Evolutionary conservation across 768 basidiomycete genomes (phyloP).

Genomic region (Boletellus sp.): DNA sequence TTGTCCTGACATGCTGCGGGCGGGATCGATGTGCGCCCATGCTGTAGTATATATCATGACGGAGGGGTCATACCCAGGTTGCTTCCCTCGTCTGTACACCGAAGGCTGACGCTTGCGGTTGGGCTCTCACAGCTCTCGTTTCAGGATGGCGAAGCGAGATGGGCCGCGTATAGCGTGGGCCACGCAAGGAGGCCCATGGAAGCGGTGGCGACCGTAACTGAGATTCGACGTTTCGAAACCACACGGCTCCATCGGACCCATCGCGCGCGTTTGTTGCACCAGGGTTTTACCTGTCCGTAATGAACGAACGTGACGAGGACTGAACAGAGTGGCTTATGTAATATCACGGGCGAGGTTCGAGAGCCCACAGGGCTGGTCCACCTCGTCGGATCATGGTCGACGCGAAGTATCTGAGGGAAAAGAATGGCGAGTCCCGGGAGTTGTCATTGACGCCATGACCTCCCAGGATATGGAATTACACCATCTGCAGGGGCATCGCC

Average conservation of each 20-base stretch:
- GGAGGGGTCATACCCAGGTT: no score
- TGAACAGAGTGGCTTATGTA: neutral
- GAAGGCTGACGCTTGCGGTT: no score
- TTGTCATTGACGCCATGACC: neutral
- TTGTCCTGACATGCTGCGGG: neutral
- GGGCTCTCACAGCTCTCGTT: no score
- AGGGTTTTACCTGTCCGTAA: neutral
- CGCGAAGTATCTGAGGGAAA: neutral
- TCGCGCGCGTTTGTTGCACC: no score
- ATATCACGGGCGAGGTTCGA: conserved; percentile 8
- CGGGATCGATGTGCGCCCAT: no score
- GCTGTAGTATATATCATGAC: no score
- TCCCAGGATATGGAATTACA: neutral
- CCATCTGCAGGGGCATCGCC: neutral
- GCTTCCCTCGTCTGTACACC: no score
- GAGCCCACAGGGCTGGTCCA: neutral
- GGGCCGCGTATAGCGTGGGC: neutral
- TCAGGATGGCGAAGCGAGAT: neutral
- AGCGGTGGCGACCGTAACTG: neutral
- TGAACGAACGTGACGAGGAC: neutral
- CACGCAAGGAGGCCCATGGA: neutral
- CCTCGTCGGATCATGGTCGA: neutral
- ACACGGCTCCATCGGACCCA: neutral
- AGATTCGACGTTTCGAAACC: neutral
- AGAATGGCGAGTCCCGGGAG: neutral